Evolutionary conservation across 768 basidiomycete species (phyloP).

Genomic region (Kwoniella bestiolae): DNA sequence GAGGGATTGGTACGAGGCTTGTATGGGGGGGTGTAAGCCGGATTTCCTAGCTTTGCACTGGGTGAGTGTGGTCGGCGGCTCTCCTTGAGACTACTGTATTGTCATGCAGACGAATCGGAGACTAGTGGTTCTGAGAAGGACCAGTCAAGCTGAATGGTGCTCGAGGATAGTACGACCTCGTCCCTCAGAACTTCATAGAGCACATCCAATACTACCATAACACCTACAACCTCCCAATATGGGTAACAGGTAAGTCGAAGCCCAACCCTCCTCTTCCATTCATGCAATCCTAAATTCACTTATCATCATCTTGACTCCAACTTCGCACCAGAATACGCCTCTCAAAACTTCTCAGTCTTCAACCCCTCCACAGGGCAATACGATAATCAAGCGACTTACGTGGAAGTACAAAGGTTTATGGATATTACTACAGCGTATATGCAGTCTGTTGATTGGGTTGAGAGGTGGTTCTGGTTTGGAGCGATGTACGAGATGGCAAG

Average conservation of each 20-base stretch:
- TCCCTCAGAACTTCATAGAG: constrained; percentile 63
- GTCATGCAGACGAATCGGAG: too few relatives aligned
- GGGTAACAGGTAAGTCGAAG: constrained; percentile 63
- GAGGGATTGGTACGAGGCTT: constrained; percentile 63
- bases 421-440: constrained; percentile 65
- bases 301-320: too few relatives aligned
- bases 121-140: too few relatives aligned
- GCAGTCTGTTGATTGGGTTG: constrained; percentile 64
- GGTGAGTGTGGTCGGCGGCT: constrained; percentile 47
- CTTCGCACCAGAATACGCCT: constrained; percentile 28
- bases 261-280: too few relatives aligned
- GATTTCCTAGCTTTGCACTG: constrained; percentile 66
- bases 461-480: constrained; percentile 69
- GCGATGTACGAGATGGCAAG: constrained; percentile 63
- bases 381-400: constrained; percentile 60
- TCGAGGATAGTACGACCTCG: constrained; percentile 69
- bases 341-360: constrained; percentile 33
- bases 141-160: too few relatives aligned
- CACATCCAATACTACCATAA: constrained; percentile 64
- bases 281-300: too few relatives aligned
- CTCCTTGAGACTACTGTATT: too few relatives aligned
- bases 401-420: constrained; percentile 62
- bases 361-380: constrained; percentile 21
- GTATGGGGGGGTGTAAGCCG: constrained; percentile 63
- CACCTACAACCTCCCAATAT: constrained; percentile 64